phyloP scores from a whole-genome alignment of 805 yeast species.

The Hanseniaspora hatyaiensis region DNA sequence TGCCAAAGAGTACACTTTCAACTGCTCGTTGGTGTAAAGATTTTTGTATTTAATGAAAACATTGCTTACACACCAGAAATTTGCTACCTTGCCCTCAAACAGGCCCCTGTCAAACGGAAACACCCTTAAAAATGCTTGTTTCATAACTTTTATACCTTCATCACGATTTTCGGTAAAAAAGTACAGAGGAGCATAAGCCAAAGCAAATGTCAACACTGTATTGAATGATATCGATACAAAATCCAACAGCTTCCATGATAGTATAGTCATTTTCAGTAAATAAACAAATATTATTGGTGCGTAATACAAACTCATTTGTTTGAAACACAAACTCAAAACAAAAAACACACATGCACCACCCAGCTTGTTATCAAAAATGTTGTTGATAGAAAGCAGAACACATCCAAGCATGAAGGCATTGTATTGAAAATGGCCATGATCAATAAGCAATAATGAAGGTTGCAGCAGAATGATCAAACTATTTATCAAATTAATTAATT shows the following conservation, averaged over 20 bases:
- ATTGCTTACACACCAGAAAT: constrained; percentile 94
- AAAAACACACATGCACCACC: constrained; percentile 65
- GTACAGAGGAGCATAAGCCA: constrained; percentile 51
- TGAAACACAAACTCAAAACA: constrained; percentile 66
- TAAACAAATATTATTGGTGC: constrained; percentile 80
- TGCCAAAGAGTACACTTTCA: constrained; percentile 47
- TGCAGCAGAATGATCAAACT: constrained; percentile 48
- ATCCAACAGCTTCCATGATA: constrained; percentile 42
- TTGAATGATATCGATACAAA: constrained; percentile 53
- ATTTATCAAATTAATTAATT: constrained; percentile 2
- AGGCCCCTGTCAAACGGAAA: constrained; percentile 90
- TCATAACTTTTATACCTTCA: constrained; percentile 29
- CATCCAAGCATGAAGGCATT: constrained; percentile 91
- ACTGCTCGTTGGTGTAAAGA: constrained; percentile 41
- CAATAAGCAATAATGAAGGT: constrained; percentile 72
- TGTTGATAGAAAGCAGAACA: constrained; percentile 54
- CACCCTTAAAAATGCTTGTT: constrained; percentile 55
- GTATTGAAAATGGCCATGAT: constrained; percentile 95
- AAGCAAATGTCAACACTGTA: constrained; percentile 43
- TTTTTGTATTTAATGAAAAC: constrained; percentile 57
- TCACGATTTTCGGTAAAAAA: constrained; percentile 28
- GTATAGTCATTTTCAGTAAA: constrained; percentile 44
- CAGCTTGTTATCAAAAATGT: constrained; percentile 50
- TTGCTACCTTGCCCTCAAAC: constrained; percentile 95
- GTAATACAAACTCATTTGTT: constrained; percentile 92